Evolutionary conservation across 495 filamentous ascomycete genomes (phyloP).

Genomic region (Xylaria castorea): DNA sequence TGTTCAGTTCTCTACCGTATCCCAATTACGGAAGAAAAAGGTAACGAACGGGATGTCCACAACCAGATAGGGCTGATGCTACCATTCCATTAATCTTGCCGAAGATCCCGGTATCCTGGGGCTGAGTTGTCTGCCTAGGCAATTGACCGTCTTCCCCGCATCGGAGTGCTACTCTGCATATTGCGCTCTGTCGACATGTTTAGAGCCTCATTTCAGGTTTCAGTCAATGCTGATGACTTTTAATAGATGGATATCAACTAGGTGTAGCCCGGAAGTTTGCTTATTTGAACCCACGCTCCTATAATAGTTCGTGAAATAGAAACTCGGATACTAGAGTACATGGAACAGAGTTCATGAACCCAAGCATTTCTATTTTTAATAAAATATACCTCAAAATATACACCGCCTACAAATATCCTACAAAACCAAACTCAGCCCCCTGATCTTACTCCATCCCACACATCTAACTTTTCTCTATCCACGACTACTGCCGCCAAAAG

Average conservation of each 20-base stretch:
- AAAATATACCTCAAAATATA: neutral
- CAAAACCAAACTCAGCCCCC: neutral
- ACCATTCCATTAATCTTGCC: neutral
- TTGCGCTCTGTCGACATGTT: too few relatives aligned
- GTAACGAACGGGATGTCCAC: neutral
- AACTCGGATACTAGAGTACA: neutral
- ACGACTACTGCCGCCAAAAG: constrained; percentile 20
- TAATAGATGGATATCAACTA: neutral
- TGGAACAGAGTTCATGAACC: neutral
- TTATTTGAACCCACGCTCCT: neutral
- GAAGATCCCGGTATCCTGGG: neutral
- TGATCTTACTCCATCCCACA: neutral
- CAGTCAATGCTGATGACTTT: neutral
- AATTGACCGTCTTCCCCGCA: neutral
- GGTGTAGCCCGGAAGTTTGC: neutral
- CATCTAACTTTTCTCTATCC: constrained; percentile 8
- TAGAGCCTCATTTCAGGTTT: too few relatives aligned
- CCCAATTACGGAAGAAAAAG: neutral
- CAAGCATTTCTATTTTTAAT: neutral
- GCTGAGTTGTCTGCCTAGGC: neutral
- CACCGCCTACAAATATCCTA: neutral
- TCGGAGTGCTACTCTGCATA: neutral
- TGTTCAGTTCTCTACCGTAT: neutral
- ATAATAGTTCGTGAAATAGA: neutral
- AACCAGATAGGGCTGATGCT: neutral